Evolutionary conservation across 2,329 filamentous ascomycete species (phyloP), one percentile per base, ranked within the genome.

Genomic region (Neopestalotiopsis clavispora): DNA sequence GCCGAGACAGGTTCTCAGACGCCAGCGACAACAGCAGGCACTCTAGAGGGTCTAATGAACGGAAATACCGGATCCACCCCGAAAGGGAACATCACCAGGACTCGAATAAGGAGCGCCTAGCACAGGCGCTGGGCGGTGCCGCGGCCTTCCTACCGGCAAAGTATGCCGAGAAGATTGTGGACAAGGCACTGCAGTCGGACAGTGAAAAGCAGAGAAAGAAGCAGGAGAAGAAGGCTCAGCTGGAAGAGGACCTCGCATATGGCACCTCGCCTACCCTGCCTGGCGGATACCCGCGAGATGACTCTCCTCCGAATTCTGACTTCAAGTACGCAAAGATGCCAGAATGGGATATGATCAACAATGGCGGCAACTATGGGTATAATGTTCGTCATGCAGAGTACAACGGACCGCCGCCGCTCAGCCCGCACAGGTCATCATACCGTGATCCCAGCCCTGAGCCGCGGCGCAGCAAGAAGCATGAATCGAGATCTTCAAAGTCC

Each of bases 181-280:
- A 67, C 28, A 69, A 71, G 10, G 73, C 73, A 38, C 69, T 70
- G 20, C 72, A 78, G 66, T 74, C 74, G 9, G 77, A 79, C 62
- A 73, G 72, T 13, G 79, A 80, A 65, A 76, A 77, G 66, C 78
- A 78, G 68, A 73, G 72, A 58, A 78, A 74, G 64, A 80, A 78
- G 67, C 73, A 75, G 68, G 73, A 76, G 32, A 80, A 77, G 69
- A 79, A 78, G 70, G 76, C 77, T 65, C 75, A 69, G 34, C 65
- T 77, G n/a, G 83, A 85, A 38, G 84, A 86, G 4, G 83, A 86
- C 68, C 77, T 89, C 10, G 85, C 85, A 3, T 89, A 89, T 70
- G 87, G 87, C 38, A 78, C 74, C 70, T 69, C 69, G 45, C 62
- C 73, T 23, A 68, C 70, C 49, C 42, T 68, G 62, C 65, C 70